Percentiles rank a stretch among this genome's conserved stretches.
phyloP scores from a whole-genome alignment of 2,329 filamentous ascomycete species.

The Ophiosphaerella korrae region DNA sequence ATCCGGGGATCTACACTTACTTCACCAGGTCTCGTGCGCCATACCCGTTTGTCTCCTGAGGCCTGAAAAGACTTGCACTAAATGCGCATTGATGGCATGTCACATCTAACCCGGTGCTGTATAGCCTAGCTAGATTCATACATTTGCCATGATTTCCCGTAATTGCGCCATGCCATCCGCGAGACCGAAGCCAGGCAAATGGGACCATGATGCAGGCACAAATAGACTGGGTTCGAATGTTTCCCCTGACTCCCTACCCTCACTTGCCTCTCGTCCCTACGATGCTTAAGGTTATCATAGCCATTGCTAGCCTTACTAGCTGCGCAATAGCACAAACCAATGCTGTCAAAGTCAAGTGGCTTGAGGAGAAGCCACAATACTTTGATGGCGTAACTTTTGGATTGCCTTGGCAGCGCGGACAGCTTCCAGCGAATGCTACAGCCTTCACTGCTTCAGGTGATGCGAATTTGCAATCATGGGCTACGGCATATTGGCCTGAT shows the following conservation, averaged over 20 bases:
- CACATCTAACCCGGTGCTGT: constrained; percentile 13
- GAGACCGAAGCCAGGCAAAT: constrained; percentile 9
- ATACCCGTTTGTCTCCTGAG: too few species aligned
- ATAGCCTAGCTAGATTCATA: constrained; percentile 10
- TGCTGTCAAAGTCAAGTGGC: constrained; percentile 39
- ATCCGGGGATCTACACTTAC: neutral
- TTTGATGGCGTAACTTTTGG: constrained; percentile 47
- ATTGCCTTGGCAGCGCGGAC: constrained; percentile 47
- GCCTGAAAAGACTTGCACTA: constrained; percentile 13
- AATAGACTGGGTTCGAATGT: constrained; percentile 4
- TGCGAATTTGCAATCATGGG: constrained; percentile 58
- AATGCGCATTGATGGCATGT: neutral
- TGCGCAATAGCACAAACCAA: constrained; percentile 18
- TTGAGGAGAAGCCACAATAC: constrained; percentile 33
- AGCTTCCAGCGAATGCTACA: constrained; percentile 45
- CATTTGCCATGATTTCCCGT: constrained; percentile 6
- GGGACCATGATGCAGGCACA: constrained; percentile 13
- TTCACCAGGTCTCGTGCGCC: too few species aligned
- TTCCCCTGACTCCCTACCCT: constrained; percentile 5
- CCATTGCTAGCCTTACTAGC: constrained; percentile 20
- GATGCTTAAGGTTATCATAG: constrained; percentile 20
- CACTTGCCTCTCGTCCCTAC: constrained; percentile 6
- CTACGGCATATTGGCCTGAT: constrained; percentile 65
- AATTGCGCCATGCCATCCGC: constrained; percentile 17
- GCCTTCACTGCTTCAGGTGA: constrained; percentile 38